Base-by-base conservation (phyloP, 139 green algal species). In the Diplosphaera chodatii region DNA sequence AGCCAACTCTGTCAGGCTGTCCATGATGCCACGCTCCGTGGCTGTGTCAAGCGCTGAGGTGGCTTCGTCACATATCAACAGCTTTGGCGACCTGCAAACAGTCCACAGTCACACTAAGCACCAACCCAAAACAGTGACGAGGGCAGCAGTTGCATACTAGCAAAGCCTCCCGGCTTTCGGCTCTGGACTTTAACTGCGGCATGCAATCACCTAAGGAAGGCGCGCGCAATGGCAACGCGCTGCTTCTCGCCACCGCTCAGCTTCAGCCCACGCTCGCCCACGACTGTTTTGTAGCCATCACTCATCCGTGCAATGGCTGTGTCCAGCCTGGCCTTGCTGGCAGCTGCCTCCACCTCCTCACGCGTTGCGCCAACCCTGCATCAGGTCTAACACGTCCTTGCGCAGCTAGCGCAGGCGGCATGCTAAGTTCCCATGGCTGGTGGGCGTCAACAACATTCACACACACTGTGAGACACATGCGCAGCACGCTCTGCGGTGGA, bases 241-340 rank as follows among this genome's bases (percentile, higher is more conserved):
- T 98, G 94, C 86, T 97, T 97, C 83, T 98, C 93, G 6, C 93
- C 93, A 2, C 94, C 94, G 32, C 79, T 91, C 1, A 98, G 87
- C 81, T 97, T 94, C 30, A 96, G 79, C 5, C 91, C 91, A 0
- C 91, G 78, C 84, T 97, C 91, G 0, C 91, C 91, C 40, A 96
- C 91, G 30, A 85, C 56, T 0, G 90, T 96, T 30, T 81, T 64
- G 48, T 86, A 93, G 0, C 84, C 82, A n/a, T 88, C 79, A 0
- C 82, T 79, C 85, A 96, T 92, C 23, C 69, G 63, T 0, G 55
- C 56, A 18, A 96, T 80, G 0, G 83, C 77, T 2, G 77, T 67
- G n/a, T 80, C 72, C 56, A 94, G 83, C 55, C 86, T 78, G 1
- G 76, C 77, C 32, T 84, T 77, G 18, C 72, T 68, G 4, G 85